Evolutionary conservation across 2,329 filamentous ascomycete species (phyloP).

Genomic region (Verticillium nonalfalfae): DNA sequence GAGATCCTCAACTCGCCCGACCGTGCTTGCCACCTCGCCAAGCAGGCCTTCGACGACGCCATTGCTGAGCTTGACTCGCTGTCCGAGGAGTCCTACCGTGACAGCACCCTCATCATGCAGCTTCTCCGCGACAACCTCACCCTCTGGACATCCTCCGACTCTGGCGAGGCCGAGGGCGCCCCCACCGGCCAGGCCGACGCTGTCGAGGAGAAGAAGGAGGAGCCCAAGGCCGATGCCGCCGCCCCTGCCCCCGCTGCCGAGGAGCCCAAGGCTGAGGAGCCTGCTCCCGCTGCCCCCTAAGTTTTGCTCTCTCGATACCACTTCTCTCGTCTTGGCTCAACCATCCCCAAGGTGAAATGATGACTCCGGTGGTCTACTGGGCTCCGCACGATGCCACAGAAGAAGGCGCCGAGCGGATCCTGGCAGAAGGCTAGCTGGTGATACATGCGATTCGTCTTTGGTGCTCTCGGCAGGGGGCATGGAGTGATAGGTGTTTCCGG

Average conservation of each 20-base stretch:
- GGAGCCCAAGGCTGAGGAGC: slow-evolving; percentile 26
- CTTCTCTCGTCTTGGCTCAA: slow-evolving; percentile 27
- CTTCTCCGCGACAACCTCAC: slow-evolving; percentile 96
- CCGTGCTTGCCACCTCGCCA: slow-evolving; percentile 95
- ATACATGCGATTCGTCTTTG: slow-evolving; percentile 14
- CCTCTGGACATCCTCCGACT: slow-evolving; percentile 94
- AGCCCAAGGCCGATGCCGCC: slow-evolving; percentile 41
- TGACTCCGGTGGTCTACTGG: slow-evolving; percentile 3
- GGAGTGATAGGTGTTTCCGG: slow-evolving; percentile 22
- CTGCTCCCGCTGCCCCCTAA: slow-evolving; percentile 46
- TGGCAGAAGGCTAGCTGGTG: slow-evolving; percentile 26
- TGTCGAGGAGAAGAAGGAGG: slow-evolving; percentile 51
- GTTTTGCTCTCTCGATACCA: slow-evolving; percentile 28
- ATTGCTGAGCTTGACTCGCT: slow-evolving; percentile 98
- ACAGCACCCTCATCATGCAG: slow-evolving; percentile 99
- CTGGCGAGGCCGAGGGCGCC: slow-evolving; percentile 65
- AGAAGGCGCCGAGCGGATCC: slow-evolving; percentile 4
- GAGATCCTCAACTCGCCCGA: slow-evolving; percentile 98
- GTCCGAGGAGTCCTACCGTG: slow-evolving; percentile 96
- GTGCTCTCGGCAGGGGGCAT: slow-evolving; percentile 22
- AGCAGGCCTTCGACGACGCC: slow-evolving; percentile 98
- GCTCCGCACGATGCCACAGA: slow-evolving; percentile 4
- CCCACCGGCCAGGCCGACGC: slow-evolving; percentile 59
- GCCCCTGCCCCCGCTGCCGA: slow-evolving; percentile 26
- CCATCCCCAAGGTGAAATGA: slow-evolving; percentile 23